These are phyloP conservation scores for Sanguinoderma infundibulare DNA, from an alignment of 1,284 basidiomycete species.

Conservation along the genomic window DNA sequence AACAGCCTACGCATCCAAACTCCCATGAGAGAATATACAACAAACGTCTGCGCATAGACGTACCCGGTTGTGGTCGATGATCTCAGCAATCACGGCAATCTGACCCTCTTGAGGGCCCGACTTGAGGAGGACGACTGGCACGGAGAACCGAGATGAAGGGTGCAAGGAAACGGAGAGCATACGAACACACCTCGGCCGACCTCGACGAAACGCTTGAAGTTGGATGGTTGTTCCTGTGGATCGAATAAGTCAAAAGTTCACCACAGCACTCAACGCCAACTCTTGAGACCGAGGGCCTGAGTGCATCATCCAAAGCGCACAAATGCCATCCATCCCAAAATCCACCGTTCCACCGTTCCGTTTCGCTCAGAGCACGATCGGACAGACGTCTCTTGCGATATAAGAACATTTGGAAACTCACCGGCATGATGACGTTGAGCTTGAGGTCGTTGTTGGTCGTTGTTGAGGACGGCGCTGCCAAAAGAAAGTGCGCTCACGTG, in stretches of 20 bases:
- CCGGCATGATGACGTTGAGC: conserved; percentile 32
- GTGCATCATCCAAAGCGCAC: conserved; percentile 35
- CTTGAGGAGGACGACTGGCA: conserved; percentile 90
- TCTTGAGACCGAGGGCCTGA: background rate
- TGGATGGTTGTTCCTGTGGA: conserved; percentile 62
- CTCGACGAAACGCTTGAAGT: conserved; percentile 98
- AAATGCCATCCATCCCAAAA: conserved; percentile 32
- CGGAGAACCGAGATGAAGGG: background rate
- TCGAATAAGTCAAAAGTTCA: conserved; percentile 14
- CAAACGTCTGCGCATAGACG: conserved; percentile 40
- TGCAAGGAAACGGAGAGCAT: background rate
- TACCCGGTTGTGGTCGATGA: conserved; percentile 99
- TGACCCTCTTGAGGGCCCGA: conserved; percentile 86
- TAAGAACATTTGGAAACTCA: conserved; percentile 27
- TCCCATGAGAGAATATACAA: background rate
- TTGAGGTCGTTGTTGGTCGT: conserved; percentile 35
- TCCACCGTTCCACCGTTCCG: conserved; percentile 14
- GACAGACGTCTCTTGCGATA: background rate
- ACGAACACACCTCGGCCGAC: conserved; percentile 82
- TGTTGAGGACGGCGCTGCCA: conserved; percentile 19
- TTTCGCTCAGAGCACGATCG: conserved; percentile 4
- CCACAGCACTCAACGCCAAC: background rate
- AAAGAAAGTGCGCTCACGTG: conserved; percentile 24
- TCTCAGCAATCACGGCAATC: conserved; percentile 95
- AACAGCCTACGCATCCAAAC: conserved; percentile 70